phyloP scores from a whole-genome alignment of 441 rosid species.

The Corymbia calophylla region DNA sequence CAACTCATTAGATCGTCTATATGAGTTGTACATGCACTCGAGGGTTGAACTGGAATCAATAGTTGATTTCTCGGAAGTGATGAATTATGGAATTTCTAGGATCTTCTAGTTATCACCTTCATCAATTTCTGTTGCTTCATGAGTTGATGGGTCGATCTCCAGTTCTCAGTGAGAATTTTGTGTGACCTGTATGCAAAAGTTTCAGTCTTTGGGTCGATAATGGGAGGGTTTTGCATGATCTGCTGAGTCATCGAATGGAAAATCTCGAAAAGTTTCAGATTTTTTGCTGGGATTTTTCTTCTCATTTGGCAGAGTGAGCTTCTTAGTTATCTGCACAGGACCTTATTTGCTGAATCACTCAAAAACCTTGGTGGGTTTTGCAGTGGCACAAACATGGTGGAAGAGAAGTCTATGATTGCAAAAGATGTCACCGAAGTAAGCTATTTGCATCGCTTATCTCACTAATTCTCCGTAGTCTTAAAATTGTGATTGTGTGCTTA shows the following conservation, averaged over 20 bases:
- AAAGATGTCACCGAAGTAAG: conserved; percentile 84
- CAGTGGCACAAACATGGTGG: conserved; percentile 27
- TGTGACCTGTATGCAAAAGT: background rate
- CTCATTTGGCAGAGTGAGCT: background rate
- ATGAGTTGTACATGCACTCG: background rate
- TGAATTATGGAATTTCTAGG: background rate
- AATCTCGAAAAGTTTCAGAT: background rate
- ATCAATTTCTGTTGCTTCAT: background rate
- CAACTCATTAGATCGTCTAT: accelerated
- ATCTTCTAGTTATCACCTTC: background rate
- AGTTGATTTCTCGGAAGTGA: background rate
- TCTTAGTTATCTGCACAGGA: background rate
- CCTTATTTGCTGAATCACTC: background rate
- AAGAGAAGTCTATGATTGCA: conserved; percentile 41
- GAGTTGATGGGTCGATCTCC: background rate
- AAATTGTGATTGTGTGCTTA: background rate
- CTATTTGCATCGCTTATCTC: background rate
- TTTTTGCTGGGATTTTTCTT: background rate
- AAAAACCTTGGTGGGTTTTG: background rate
- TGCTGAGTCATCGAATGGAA: background rate
- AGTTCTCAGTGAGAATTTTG: background rate
- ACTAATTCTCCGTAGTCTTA: background rate
- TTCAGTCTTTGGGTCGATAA: background rate
- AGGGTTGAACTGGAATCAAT: background rate
- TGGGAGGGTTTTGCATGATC: background rate